Evolutionary conservation across 192 early-diverging fungal genomes (phyloP).

Genomic region (Backusella macrospora): DNA sequence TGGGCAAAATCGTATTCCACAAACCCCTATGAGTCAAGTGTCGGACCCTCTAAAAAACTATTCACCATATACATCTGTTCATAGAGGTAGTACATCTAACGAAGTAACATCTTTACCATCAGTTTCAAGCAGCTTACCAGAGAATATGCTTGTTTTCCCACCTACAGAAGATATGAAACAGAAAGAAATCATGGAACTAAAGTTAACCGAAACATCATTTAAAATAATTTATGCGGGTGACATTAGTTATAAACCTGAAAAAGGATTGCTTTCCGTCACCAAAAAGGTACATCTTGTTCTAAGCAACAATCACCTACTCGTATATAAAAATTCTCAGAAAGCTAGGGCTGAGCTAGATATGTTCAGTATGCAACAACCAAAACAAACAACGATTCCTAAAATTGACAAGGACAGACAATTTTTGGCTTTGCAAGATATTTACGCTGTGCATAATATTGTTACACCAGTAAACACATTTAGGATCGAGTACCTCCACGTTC

Average conservation of each 20-base stretch:
- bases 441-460: slow-evolving; percentile 27
- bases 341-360: slow-evolving; percentile 32
- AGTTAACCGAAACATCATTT: not conserved
- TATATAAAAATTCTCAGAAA: slow-evolving; percentile 32
- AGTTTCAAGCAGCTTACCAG: not conserved
- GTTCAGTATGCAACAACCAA: slow-evolving; percentile 15
- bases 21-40: not conserved
- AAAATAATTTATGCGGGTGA: slow-evolving; percentile 34
- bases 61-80: not conserved
- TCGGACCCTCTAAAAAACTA: not conserved
- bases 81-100: not conserved
- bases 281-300: slow-evolving; percentile 37
- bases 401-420: slow-evolving; percentile 4
- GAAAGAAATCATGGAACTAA: slow-evolving; percentile 7
- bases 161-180: slow-evolving; percentile 16
- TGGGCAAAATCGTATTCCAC: not conserved
- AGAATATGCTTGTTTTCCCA: slow-evolving; percentile 12
- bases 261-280: slow-evolving; percentile 17
- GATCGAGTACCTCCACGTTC: slow-evolving; percentile 33
- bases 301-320: slow-evolving; percentile 33
- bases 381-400: slow-evolving; percentile 4
- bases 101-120: not conserved
- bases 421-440: slow-evolving; percentile 11
- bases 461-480: slow-evolving; percentile 24
- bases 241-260: slow-evolving; percentile 21